phyloP scores from a whole-genome alignment of 2,329 filamentous ascomycete genomes.

The Ciborinia camelliae region DNA sequence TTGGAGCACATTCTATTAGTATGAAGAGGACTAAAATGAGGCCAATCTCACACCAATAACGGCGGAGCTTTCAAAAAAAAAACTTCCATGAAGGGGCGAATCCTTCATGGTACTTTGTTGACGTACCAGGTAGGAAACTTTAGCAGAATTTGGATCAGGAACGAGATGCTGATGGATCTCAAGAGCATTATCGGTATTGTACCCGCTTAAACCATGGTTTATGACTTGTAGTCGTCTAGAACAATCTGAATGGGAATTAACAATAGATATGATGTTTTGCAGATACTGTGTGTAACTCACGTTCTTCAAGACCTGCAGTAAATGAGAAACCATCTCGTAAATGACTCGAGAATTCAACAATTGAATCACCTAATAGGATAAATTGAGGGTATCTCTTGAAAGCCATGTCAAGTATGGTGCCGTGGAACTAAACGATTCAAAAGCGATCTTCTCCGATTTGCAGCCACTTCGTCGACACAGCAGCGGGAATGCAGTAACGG shows the following conservation, averaged over 20 bases:
- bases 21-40: neutral
- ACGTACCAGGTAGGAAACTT: conserved; percentile 57
- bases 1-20: conserved; percentile 10
- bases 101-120: conserved; percentile 30
- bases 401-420: conserved; percentile 9
- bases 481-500: neutral
- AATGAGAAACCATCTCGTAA: conserved; percentile 69
- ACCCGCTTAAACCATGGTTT: conserved; percentile 81
- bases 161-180: conserved; percentile 67
- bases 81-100: neutral
- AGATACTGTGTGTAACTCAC: conserved; percentile 26
- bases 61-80: neutral
- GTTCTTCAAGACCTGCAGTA: conserved; percentile 55
- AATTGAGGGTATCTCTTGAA: conserved; percentile 48
- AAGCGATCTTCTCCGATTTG: neutral
- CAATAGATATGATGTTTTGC: conserved; percentile 14
- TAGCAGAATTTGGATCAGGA: conserved; percentile 58
- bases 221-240: conserved; percentile 77
- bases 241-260: conserved; percentile 53
- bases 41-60: neutral
- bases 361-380: conserved; percentile 85
- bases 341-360: conserved; percentile 67
- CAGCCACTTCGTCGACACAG: neutral
- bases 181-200: conserved; percentile 74
- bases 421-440: neutral